Evolutionary conservation across 805 yeast species (phyloP).

Genomic region (Barnettozyma botsteinii): DNA sequence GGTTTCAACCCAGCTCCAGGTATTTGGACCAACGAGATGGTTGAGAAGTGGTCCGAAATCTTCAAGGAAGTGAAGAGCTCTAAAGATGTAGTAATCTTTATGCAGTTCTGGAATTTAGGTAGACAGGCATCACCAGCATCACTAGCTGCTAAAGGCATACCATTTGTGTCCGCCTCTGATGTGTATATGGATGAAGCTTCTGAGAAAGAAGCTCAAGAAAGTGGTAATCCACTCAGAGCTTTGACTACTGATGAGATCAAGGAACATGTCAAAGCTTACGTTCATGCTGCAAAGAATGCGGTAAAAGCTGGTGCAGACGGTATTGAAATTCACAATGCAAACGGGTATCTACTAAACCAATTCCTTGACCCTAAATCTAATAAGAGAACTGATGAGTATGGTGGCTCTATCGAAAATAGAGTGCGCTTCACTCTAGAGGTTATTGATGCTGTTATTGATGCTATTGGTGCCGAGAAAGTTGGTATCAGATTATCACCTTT

Average conservation of each 20-base stretch:
- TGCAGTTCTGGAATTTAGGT: slow-evolving; percentile 50
- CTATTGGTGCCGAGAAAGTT: slow-evolving; percentile 45
- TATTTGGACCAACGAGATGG: slow-evolving; percentile 43
- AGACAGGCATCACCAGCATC: slow-evolving; percentile 36
- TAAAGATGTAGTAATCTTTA: slow-evolving; percentile 19
- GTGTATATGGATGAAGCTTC: slow-evolving; percentile 30
- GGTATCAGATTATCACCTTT: slow-evolving; percentile 48
- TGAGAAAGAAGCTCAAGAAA: slow-evolving; percentile 30
- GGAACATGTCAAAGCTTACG: slow-evolving; percentile 25
- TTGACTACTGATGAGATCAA: slow-evolving; percentile 31
- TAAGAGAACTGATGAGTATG: slow-evolving; percentile 36
- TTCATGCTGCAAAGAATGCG: slow-evolving; percentile 30
- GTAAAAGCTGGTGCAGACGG: slow-evolving; percentile 36
- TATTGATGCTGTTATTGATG: slow-evolving; percentile 41
- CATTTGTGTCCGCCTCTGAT: slow-evolving; percentile 35
- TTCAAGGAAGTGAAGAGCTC: slow-evolving; percentile 38
- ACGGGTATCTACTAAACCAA: slow-evolving; percentile 37
- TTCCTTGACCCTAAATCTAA: slow-evolving; percentile 31
- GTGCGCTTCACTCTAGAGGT: slow-evolving; percentile 38
- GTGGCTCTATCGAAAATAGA: slow-evolving; percentile 40
- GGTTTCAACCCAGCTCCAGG: slow-evolving; percentile 44
- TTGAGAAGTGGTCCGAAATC: slow-evolving; percentile 43
- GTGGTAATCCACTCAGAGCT: slow-evolving; percentile 26
- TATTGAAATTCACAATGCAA: slow-evolving; percentile 37
- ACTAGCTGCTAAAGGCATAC: slow-evolving; percentile 31